Evolutionary conservation across 176 grass and related monocot species (phyloP).

Genomic region (Raddia guianensis): DNA sequence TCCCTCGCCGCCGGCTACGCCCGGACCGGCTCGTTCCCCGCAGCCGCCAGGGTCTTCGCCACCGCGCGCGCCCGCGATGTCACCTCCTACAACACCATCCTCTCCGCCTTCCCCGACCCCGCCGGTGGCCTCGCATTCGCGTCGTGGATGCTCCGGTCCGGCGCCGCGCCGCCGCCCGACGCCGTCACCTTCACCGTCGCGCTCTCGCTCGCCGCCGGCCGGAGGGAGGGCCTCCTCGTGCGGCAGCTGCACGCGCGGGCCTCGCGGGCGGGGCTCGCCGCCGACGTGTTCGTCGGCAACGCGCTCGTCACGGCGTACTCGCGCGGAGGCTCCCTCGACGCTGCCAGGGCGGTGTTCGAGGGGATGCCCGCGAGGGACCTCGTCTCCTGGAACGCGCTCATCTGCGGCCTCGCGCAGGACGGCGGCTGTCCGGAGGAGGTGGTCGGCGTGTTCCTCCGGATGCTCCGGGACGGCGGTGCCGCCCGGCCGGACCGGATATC

Average conservation of each 20-base stretch:
- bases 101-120: constrained; percentile 57
- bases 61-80: constrained; percentile 40
- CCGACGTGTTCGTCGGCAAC: constrained; percentile 65
- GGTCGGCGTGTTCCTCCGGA: constrained; percentile 50
- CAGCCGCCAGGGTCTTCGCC: constrained; percentile 51
- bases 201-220: constrained; percentile 57
- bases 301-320: constrained; percentile 76
- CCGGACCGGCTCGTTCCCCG: constrained; percentile 47
- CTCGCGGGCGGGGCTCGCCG: constrained; percentile 51
- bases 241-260: constrained; percentile 68
- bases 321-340: constrained; percentile 34
- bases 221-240: constrained; percentile 27
- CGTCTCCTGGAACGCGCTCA: constrained; percentile 84
- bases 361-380: constrained; percentile 63
- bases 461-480: constrained; percentile 55
- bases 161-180: constrained; percentile 53
- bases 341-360: constrained; percentile 61
- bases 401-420: constrained; percentile 67
- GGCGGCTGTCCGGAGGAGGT: constrained; percentile 55
- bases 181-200: constrained; percentile 61
- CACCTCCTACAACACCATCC: constrained; percentile 83
- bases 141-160: constrained; percentile 54
- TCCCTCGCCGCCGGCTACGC: constrained; percentile 71
- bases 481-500: constrained; percentile 70
- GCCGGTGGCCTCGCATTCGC: constrained; percentile 55